A percentile compares a stretch with the other conserved stretches of the same genome.
phyloP scores from a whole-genome alignment of 768 basidiomycete genomes.

The Xanthoconium stramineum region DNA sequence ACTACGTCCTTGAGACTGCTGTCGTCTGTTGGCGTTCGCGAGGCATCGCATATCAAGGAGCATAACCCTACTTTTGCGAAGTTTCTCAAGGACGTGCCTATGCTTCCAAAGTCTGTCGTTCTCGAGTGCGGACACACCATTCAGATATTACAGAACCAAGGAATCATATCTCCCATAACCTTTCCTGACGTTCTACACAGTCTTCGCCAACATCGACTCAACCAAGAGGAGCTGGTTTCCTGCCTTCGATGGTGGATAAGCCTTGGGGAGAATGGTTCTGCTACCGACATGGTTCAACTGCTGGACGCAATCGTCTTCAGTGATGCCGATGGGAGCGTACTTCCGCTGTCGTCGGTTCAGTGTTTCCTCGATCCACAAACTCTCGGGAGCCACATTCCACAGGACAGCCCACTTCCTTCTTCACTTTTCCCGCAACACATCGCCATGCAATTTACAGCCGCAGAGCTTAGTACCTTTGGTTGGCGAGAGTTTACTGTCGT shows the following conservation, averaged over 20 bases:
- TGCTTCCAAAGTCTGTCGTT: not conserved
- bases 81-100: not conserved
- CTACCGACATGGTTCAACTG: slow-evolving; percentile 44
- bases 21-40: not conserved
- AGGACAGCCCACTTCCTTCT: slow-evolving; percentile 10
- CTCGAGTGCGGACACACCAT: slow-evolving; percentile 23
- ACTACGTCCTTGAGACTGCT: not conserved
- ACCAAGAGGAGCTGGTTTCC: slow-evolving; percentile 69
- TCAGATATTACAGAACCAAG: slow-evolving; percentile 53
- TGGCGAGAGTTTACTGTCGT: slow-evolving; percentile 51
- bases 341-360: slow-evolving; percentile 67
- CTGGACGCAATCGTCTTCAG: slow-evolving; percentile 67
- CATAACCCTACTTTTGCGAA: not conserved
- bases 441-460: slow-evolving; percentile 48
- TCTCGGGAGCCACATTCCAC: slow-evolving; percentile 47
- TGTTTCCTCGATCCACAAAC: slow-evolving; percentile 68
- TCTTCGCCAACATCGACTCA: slow-evolving; percentile 65
- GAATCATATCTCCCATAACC: slow-evolving; percentile 50
- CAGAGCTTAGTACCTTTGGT: slow-evolving; percentile 58
- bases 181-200: slow-evolving; percentile 70
- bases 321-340: slow-evolving; percentile 48
- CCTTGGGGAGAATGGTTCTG: slow-evolving; percentile 33
- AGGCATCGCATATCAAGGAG: not conserved
- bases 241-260: slow-evolving; percentile 86
- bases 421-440: slow-evolving; percentile 10